Base-by-base conservation (phyloP, 306 rosid genomes). In the Ormosia emarginata region DNA sequence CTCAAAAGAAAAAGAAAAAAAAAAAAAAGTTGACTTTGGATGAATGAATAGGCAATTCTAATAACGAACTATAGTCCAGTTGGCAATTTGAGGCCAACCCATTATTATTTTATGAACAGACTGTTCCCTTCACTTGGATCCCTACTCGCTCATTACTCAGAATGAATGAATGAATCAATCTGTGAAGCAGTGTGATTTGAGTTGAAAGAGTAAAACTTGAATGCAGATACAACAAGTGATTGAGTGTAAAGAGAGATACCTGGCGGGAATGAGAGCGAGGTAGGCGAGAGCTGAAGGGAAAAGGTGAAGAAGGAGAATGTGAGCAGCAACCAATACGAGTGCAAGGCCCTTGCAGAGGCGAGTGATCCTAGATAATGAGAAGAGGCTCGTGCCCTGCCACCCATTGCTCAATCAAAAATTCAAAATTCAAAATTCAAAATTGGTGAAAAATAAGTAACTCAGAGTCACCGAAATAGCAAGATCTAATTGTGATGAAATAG, bases 261-360 rank as follows among this genome's bases (percentile, higher is more conserved):
- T 91, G 85, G 98, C 93, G 76, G 98, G 98, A 86, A 94, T 92
- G 82, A 94, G 98, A 40, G 98, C 96, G 52, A 94, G 89, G 75
- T 92, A 94, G 47, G 78, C 7, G 74, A 91, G 52, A 41, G 89
- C 87, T 7, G 75, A 80, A 68, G 97, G 98, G 81, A 92, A 86
- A 69, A 92, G 43, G 80, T 88, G 91, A 78, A 94, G 91, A 78
- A 94, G 71, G 14, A 91, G 71, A 83, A 91, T 79, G 94, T 94
- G 94, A 11, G 91, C 89, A 40, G 85, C 83, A n/a, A 94, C 56
- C 13, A 94, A 94, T 3, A 92, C 79, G 14, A 87, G 87, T 0
- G 94, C 89, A 0, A 94, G 86, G 32, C 98, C 98, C 65, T 94
- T 94, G 91, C 98, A 94, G 44, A 94, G 84, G 34, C 90, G 86